A percentile compares a stretch with the other conserved stretches of the same genome.
These are phyloP conservation scores for Russula vinacea DNA, from an alignment of 768 basidiomycete genomes.

Conservation along the genomic window DNA sequence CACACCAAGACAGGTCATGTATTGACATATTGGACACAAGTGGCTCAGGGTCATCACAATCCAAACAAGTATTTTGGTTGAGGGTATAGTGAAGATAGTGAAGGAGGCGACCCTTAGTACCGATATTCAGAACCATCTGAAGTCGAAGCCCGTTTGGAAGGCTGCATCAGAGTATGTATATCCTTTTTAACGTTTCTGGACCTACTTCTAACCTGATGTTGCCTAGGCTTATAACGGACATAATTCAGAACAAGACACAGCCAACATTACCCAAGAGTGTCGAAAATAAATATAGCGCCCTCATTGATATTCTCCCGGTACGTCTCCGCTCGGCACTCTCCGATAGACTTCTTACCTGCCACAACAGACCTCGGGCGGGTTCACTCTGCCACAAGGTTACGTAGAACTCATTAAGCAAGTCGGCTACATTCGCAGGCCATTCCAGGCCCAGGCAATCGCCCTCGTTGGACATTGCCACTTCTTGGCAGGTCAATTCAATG, in stretches of 20 bases:
- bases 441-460: constrained; percentile 25
- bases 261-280: background rate
- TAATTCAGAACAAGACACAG: background rate
- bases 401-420: constrained; percentile 21
- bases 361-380: background rate
- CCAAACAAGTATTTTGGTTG: constrained; percentile 22
- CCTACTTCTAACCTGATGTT: background rate
- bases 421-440: constrained; percentile 20
- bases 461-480: constrained; percentile 23
- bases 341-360: background rate
- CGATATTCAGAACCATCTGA: constrained; percentile 14
- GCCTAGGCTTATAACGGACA: constrained; percentile 9
- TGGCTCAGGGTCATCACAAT: constrained; percentile 19
- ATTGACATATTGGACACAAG: constrained; percentile 10
- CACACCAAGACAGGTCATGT: background rate
- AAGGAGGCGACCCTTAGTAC: background rate
- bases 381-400: constrained; percentile 6
- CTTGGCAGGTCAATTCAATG: constrained; percentile 18
- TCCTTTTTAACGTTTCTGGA: background rate
- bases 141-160: constrained; percentile 20
- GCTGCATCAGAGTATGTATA: constrained; percentile 8
- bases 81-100: constrained; percentile 22
- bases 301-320: constrained; percentile 10
- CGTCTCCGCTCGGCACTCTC: background rate
- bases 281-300: constrained; percentile 3